A percentile compares a stretch with the other conserved stretches of the same genome.
Evolutionary conservation across 83 land plant genomes (phyloP).

Genomic region (Larix sibirica): DNA sequence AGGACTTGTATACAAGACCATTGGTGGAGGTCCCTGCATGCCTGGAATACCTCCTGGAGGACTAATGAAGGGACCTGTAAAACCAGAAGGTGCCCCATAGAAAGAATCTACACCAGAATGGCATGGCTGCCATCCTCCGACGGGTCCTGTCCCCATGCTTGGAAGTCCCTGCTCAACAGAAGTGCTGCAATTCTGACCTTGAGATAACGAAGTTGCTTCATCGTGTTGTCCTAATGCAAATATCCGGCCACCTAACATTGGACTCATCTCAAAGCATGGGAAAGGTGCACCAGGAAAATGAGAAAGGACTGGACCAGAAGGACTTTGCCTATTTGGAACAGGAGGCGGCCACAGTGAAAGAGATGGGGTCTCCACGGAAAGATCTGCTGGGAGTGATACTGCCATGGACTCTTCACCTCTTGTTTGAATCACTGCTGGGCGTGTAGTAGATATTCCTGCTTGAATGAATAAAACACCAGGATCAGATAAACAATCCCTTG

Average conservation of each 20-base stretch:
- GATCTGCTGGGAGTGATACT: slow-evolving; percentile 94
- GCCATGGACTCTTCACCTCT: slow-evolving; percentile 70
- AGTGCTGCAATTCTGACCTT: slow-evolving; percentile 36
- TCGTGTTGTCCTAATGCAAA: slow-evolving; percentile 74
- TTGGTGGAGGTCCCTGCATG: slow-evolving; percentile 86
- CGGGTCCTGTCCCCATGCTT: slow-evolving; percentile 39
- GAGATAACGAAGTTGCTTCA: slow-evolving; percentile 52
- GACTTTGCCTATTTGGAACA: slow-evolving; percentile 49
- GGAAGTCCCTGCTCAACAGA: slow-evolving; percentile 35
- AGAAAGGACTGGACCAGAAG: slow-evolving; percentile 55
- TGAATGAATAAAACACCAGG: slow-evolving; percentile 14
- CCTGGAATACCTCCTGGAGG: slow-evolving; percentile 79
- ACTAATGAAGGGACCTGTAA: slow-evolving; percentile 74
- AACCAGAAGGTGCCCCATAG: slow-evolving; percentile 86
- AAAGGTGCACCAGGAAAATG: slow-evolving; percentile 65
- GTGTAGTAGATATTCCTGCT: slow-evolving; percentile 36
- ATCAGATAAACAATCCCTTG: neutral
- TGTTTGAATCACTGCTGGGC: slow-evolving; percentile 31
- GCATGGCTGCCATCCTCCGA: slow-evolving; percentile 79
- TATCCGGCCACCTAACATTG: slow-evolving; percentile 77
- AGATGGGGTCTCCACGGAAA: slow-evolving; percentile 86
- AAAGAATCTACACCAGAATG: slow-evolving; percentile 82
- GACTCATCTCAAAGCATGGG: slow-evolving; percentile 79
- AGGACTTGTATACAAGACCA: slow-evolving; percentile 82
- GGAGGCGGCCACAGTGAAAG: slow-evolving; percentile 55